A percentile compares a stretch with the other conserved stretches of the same genome.
These are phyloP conservation scores for Lotus japonicus DNA, from an alignment of 306 rosid genomes.

Conservation along the genomic window DNA sequence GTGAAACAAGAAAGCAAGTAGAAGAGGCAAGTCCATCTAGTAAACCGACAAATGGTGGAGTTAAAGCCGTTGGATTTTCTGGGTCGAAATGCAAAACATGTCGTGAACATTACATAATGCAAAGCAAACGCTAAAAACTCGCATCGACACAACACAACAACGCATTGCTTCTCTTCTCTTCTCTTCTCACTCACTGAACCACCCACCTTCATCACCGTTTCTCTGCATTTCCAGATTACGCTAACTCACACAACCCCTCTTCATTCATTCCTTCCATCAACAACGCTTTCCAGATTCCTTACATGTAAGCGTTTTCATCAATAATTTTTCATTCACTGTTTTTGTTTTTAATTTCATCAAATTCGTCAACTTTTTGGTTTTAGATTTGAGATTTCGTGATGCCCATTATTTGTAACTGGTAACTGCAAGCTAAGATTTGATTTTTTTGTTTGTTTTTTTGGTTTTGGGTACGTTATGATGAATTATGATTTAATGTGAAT, in stretches of 20 bases:
- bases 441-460: neutral
- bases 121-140: slow-evolving; percentile 17
- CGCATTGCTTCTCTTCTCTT: slow-evolving; percentile 19
- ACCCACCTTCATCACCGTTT: neutral
- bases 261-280: neutral
- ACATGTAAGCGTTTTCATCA: slow-evolving; percentile 11
- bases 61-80: neutral
- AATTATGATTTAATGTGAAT: slow-evolving; percentile 20
- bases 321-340: neutral
- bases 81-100: neutral
- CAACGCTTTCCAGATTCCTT: neutral
- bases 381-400: slow-evolving; percentile 7
- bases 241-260: neutral
- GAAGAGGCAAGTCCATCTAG: neutral
- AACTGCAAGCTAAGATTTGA: neutral
- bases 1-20: too few species aligned
- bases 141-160: neutral
- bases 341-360: neutral
- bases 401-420: neutral
- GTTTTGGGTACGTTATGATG: neutral
- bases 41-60: neutral
- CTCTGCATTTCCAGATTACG: slow-evolving; percentile 12
- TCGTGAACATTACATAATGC: neutral
- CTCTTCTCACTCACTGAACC: slow-evolving; percentile 18
- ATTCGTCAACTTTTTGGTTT: neutral